phyloP scores from a whole-genome alignment of 345 rosid species.

The Balakata baccata region DNA sequence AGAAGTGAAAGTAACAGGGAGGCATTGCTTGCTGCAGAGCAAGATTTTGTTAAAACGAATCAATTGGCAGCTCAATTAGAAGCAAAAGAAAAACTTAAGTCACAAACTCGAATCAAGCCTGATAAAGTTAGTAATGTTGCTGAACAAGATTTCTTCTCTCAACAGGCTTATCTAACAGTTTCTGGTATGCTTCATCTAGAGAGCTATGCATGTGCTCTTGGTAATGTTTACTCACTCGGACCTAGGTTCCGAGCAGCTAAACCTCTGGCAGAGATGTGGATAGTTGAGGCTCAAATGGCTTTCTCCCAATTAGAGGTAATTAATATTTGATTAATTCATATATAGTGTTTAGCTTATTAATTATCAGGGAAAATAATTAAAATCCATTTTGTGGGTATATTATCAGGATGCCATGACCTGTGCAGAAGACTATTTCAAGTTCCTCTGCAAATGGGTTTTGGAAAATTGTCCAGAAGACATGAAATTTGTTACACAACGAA shows the following conservation, averaged over 20 bases:
- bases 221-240: constrained; percentile 84
- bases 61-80: constrained; percentile 70
- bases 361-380: background rate
- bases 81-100: constrained; percentile 43
- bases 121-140: constrained; percentile 16
- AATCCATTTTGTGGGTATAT: constrained; percentile 7
- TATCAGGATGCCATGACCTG: constrained; percentile 76
- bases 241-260: constrained; percentile 71
- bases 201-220: constrained; percentile 86
- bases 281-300: constrained; percentile 75
- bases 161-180: constrained; percentile 51
- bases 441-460: constrained; percentile 66
- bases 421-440: constrained; percentile 66
- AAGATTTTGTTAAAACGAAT: constrained; percentile 62
- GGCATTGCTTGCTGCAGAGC: constrained; percentile 59
- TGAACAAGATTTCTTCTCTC: constrained; percentile 51
- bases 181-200: constrained; percentile 84
- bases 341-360: background rate
- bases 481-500: constrained; percentile 56
- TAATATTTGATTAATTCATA: too few relatives aligned
- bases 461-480: constrained; percentile 64
- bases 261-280: constrained; percentile 73
- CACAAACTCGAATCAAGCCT: constrained; percentile 30
- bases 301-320: constrained; percentile 74
- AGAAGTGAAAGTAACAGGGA: constrained; percentile 79